These are phyloP conservation scores for Fusarium temperatum DNA, from an alignment of 2,329 filamentous ascomycete species.

Conservation along the genomic window DNA sequence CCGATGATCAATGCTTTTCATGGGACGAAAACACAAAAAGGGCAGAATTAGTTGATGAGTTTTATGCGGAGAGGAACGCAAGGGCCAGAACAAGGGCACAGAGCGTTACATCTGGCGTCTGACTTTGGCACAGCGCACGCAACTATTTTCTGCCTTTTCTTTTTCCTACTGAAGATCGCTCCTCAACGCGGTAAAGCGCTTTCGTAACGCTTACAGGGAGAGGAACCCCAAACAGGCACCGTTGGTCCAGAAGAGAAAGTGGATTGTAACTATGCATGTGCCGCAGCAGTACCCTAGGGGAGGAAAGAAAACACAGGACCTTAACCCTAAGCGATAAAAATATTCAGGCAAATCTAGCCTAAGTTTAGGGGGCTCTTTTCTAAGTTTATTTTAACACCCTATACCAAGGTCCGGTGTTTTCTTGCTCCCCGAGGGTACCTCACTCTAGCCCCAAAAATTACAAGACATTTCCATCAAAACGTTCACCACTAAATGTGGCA, in stretches of 20 bases:
- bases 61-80: neutral
- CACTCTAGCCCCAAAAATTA: neutral
- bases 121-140: neutral
- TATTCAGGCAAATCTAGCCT: too few relatives aligned
- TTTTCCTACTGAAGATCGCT: neutral
- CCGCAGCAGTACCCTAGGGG: neutral
- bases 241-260: neutral
- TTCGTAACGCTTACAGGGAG: neutral
- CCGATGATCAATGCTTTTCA: neutral
- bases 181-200: neutral
- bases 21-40: neutral
- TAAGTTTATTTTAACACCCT: too few relatives aligned
- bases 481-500: neutral
- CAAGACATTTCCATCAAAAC: neutral
- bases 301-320: too few relatives aligned
- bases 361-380: too few relatives aligned
- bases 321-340: too few relatives aligned
- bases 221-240: neutral
- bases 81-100: neutral
- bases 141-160: neutral
- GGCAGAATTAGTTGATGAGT: neutral
- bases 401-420: too few relatives aligned
- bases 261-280: neutral
- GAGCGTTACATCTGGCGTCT: neutral
- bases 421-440: too few relatives aligned